These are phyloP conservation scores for Suhomyces guaymorum DNA, from an alignment of 1,139 yeast genomes.

Conservation along the genomic window DNA sequence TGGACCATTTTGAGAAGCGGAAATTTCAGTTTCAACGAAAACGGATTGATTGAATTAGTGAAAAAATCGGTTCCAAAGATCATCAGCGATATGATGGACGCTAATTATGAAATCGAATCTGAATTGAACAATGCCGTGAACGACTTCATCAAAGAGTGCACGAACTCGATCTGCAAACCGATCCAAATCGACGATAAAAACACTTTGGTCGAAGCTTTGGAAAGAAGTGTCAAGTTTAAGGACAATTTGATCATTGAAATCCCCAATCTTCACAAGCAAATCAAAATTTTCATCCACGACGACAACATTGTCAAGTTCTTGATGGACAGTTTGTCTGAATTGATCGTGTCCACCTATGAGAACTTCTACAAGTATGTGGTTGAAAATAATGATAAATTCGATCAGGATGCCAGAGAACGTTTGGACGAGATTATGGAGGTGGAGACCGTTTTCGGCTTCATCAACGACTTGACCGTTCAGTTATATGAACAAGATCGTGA, in stretches of 20 bases:
- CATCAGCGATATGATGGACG: slow-evolving; percentile 84
- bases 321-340: slow-evolving; percentile 33
- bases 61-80: slow-evolving; percentile 77
- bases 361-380: slow-evolving; percentile 26
- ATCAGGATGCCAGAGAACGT: slow-evolving; percentile 21
- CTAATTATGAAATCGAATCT: slow-evolving; percentile 71
- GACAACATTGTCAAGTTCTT: slow-evolving; percentile 32
- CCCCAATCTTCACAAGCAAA: slow-evolving; percentile 55
- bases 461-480: slow-evolving; percentile 30
- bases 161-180: slow-evolving; percentile 38
- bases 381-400: slow-evolving; percentile 19
- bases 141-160: slow-evolving; percentile 50
- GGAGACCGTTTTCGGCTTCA: slow-evolving; percentile 53
- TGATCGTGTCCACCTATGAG: slow-evolving; percentile 36
- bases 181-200: slow-evolving; percentile 22
- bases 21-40: slow-evolving; percentile 33
- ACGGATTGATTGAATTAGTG: slow-evolving; percentile 59
- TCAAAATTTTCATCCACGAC: slow-evolving; percentile 49
- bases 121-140: slow-evolving; percentile 73
- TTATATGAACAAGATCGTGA: slow-evolving; percentile 21
- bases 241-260: slow-evolving; percentile 52
- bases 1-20: slow-evolving; percentile 47
- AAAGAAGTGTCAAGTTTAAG: slow-evolving; percentile 39
- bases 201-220: slow-evolving; percentile 26
- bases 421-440: slow-evolving; percentile 52